phyloP scores from a whole-genome alignment of 129 eudicot species.

The Flaveria robusta region DNA sequence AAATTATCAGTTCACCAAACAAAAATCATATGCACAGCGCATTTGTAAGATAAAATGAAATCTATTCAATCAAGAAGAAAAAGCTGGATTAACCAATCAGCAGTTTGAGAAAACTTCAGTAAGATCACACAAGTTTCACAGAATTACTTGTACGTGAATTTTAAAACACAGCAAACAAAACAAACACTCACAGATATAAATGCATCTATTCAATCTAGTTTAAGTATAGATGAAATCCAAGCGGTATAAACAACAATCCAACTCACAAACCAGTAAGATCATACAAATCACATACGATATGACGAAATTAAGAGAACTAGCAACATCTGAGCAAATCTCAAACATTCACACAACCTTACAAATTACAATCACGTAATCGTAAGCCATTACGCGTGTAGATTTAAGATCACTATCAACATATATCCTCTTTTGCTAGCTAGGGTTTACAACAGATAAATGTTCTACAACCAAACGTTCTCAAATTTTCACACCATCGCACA shows the following conservation, averaged over 20 bases:
- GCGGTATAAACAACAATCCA: not conserved
- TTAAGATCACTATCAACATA: not conserved
- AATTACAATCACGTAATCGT: not conserved
- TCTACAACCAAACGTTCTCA: not conserved
- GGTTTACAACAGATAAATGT: constrained; percentile 13
- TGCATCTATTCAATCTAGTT: not conserved
- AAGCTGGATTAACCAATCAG: not conserved
- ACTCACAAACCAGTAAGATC: not conserved
- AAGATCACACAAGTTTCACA: constrained; percentile 9
- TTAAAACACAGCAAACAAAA: not conserved
- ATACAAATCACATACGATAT: constrained; percentile 2
- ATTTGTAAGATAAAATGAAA: not conserved
- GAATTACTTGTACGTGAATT: not conserved
- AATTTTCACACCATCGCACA: not conserved
- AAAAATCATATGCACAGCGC: not conserved
- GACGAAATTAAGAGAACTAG: not conserved
- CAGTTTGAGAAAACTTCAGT: not conserved
- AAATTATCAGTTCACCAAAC: not conserved
- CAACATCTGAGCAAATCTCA: not conserved
- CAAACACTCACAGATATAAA: not conserved
- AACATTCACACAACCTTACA: not conserved
- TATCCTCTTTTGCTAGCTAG: constrained; percentile 3
- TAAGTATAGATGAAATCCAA: not conserved
- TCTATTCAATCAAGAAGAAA: not conserved
- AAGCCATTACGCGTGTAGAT: too few species aligned